Percentiles rank a stretch among this genome's conserved stretches.
phyloP scores from a whole-genome alignment of 2,329 filamentous ascomycete species.

The Fusarium coicis region DNA sequence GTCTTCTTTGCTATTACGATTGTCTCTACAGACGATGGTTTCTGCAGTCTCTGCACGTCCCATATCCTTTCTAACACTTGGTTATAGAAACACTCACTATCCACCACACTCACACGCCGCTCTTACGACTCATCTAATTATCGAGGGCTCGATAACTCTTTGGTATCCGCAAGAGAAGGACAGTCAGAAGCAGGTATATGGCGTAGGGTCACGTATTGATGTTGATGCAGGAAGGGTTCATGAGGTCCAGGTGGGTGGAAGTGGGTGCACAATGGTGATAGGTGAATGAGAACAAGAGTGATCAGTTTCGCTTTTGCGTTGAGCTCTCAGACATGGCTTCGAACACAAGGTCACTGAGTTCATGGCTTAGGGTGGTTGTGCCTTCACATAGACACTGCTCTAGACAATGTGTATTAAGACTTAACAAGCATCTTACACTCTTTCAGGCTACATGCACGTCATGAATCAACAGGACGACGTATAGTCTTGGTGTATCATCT shows the following conservation, averaged over 20 bases:
- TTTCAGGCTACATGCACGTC: background rate
- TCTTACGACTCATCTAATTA: slow-evolving; percentile 76
- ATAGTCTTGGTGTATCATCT: background rate
- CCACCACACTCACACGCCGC: slow-evolving; percentile 72
- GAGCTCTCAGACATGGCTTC: background rate
- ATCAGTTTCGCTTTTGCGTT: background rate
- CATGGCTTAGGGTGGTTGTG: background rate
- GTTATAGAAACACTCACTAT: slow-evolving; percentile 72
- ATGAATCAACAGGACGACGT: no score
- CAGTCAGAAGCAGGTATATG: slow-evolving; percentile 67
- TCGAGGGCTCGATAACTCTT: slow-evolving; percentile 72
- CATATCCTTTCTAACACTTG: slow-evolving; percentile 12
- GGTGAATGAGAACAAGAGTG: slow-evolving; percentile 59
- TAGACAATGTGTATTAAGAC: no score
- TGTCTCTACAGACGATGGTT: background rate
- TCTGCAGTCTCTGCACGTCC: slow-evolving; percentile 1
- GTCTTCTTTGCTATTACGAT: slow-evolving; percentile 45
- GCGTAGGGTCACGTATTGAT: slow-evolving; percentile 71
- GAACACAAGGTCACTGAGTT: background rate
- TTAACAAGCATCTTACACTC: background rate
- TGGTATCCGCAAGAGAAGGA: slow-evolving; percentile 70
- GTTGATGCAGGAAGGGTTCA: slow-evolving; percentile 72
- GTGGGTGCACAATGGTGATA: slow-evolving; percentile 76
- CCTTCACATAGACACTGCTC: background rate
- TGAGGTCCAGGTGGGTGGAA: slow-evolving; percentile 74